phyloP scores from a whole-genome alignment of 108 stramenopile species.

The Nitzschia sp. region DNA sequence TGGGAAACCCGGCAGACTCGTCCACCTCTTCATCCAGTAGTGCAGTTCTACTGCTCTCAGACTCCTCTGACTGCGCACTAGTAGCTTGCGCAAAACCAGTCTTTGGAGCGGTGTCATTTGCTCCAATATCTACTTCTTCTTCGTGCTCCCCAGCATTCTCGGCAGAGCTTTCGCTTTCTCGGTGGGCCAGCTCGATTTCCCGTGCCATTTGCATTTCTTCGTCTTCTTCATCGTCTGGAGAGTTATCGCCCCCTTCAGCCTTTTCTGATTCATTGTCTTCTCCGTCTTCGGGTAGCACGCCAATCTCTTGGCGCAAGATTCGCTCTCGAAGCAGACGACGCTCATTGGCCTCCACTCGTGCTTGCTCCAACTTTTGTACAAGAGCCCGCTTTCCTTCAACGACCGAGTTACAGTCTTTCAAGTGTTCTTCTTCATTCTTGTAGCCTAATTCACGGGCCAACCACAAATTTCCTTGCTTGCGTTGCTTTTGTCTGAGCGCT shows the following conservation, averaged over 20 bases:
- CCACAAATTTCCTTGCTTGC: slow-evolving; percentile 76
- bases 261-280: slow-evolving; percentile 28
- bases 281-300: slow-evolving; percentile 20
- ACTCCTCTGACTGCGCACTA: not conserved
- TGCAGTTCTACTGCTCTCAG: not conserved
- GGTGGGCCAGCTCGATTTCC: slow-evolving; percentile 30
- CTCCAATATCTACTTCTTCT: not conserved
- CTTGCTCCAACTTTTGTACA: slow-evolving; percentile 52
- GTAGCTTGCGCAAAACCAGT: not conserved
- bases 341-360: slow-evolving; percentile 47
- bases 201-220: slow-evolving; percentile 62
- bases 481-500: slow-evolving; percentile 54
- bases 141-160: slow-evolving; percentile 1
- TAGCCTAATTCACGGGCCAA: slow-evolving; percentile 88
- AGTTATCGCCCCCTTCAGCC: slow-evolving; percentile 7
- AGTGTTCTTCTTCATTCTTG: slow-evolving; percentile 78
- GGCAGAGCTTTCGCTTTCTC: slow-evolving; percentile 3
- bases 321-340: slow-evolving; percentile 42
- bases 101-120: not conserved
- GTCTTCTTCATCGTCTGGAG: slow-evolving; percentile 47
- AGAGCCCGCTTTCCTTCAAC: slow-evolving; percentile 67
- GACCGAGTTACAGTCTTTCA: slow-evolving; percentile 66
- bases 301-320: slow-evolving; percentile 29
- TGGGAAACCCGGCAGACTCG: not conserved
- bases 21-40: not conserved